Base-by-base conservation (phyloP, 306 rosid genomes). In the Prunus mume region DNA sequence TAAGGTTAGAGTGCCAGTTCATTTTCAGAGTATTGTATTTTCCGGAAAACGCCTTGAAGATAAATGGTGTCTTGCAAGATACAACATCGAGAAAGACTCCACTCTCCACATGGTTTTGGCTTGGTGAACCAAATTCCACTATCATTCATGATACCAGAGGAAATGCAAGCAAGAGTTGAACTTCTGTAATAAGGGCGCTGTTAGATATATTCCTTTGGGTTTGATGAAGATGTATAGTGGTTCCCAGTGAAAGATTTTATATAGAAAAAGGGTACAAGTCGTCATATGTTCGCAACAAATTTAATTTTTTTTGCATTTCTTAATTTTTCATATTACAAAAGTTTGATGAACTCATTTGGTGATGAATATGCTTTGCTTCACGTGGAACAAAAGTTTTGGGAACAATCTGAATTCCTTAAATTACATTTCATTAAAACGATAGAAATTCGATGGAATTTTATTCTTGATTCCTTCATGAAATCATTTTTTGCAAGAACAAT, bases 21-120 rank as follows among this genome's bases (percentile, higher is more conserved):
- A 4, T 25, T 38, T 17, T 63, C 68, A 41, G 78, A 79, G 82
- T 54, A 65, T 72, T 8, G 30, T 46, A 12, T 66, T 38, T 65
- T 27, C 68, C 2, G 77, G 77, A 25, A 78, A 71, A 32, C 17
- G 32, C 24, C 82, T 78, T n/a, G 15, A 50, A 20, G 81, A 71
- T 24, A 17, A 52, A 9, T 34, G 43, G 68, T 6, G 28, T 55
- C 65, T 72, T 24, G 67, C 68, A 45, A 43, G 45, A 46, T 79
- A 65, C 66, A 65, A 65, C 69, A 76, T 76, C 28, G 60, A 70
- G 62, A 81, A 69, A 69, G 68, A 71, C 61, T 84, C 84, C 64
- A 84, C 87, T 68, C 77, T 84, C 47, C 82, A 55, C 18, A 63
- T 61, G 76, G 61, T 76, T 34, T 15, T 77, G 71, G 68, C 41